Conservation (phyloP, 2,329 filamentous ascomycete genomes). For the Aspergillus glaucus region DNA sequence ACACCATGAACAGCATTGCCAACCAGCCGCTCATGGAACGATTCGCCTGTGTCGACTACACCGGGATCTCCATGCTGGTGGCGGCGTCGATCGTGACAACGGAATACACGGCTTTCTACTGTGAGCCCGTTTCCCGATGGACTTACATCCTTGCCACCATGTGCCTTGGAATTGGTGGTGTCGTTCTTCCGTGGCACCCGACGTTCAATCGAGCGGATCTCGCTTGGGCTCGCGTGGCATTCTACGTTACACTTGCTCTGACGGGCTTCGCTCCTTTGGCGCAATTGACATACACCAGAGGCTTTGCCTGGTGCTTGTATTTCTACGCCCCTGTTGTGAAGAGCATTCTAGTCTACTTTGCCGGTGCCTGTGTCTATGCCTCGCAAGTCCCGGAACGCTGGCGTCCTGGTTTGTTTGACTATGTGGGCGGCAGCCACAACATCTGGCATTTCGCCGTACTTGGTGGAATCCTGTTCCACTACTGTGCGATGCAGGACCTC, state of each 20-base stretch:
- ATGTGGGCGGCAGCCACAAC: conserved; percentile 91
- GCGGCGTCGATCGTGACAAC: conserved; percentile 94
- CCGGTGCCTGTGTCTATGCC: conserved; percentile 80
- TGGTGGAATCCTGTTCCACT: conserved; percentile 95
- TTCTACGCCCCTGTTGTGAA: conserved; percentile 88
- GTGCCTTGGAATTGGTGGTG: conserved; percentile 73
- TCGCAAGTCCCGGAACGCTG: conserved; percentile 89
- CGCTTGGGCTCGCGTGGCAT: conserved; percentile 85
- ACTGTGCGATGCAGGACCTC: conserved; percentile 90
- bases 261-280: conserved; percentile 86
- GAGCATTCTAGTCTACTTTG: conserved; percentile 77
- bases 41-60: conserved; percentile 97
- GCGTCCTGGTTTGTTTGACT: conserved; percentile 90
- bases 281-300: conserved; percentile 73
- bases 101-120: conserved; percentile 98
- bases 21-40: conserved; percentile 84
- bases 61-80: conserved; percentile 89
- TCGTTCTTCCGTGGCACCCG: conserved; percentile 92
- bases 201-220: conserved; percentile 88
- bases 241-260: conserved; percentile 79
- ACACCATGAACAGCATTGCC: conserved; percentile 96
- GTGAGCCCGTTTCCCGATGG: conserved; percentile 81
- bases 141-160: conserved; percentile 79
- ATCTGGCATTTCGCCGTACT: conserved; percentile 95
- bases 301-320: conserved; percentile 70